phyloP scores from a whole-genome alignment of 192 early-diverging fungal genomes.

The Backusella sp. region DNA sequence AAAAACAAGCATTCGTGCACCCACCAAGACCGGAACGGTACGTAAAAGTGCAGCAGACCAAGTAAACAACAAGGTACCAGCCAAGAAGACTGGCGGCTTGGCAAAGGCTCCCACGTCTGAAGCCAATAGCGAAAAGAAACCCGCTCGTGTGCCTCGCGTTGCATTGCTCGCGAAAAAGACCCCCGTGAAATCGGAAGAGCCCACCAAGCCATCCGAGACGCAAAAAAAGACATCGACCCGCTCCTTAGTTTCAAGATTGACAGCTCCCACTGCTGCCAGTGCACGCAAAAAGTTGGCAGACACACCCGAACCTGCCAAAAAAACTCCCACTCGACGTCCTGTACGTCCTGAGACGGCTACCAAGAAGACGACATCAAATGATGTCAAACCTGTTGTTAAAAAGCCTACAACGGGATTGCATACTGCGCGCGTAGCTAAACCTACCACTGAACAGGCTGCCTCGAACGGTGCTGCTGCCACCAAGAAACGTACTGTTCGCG shows the following conservation, averaged over 20 bases:
- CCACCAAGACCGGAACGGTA: neutral
- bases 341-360: neutral
- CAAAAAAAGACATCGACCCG: neutral
- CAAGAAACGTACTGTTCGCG: neutral
- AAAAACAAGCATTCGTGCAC: neutral
- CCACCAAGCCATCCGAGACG: conserved; percentile 5
- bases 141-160: conserved; percentile 24
- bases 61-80: neutral
- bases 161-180: conserved; percentile 19
- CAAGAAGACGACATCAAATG: conserved; percentile 7
- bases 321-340: neutral
- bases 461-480: neutral
- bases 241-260: conserved; percentile 15
- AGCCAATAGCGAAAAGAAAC: neutral
- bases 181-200: conserved; percentile 2
- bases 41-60: conserved; percentile 4
- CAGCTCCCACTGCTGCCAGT: conserved; percentile 24
- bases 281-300: conserved; percentile 4
- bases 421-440: neutral
- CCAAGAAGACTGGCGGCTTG: neutral
- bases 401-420: neutral
- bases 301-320: neutral
- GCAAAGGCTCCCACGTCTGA: neutral
- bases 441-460: neutral
- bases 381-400: neutral